Base-by-base conservation (phyloP, 2,329 filamentous ascomycete species). In the Claviceps sp. region DNA sequence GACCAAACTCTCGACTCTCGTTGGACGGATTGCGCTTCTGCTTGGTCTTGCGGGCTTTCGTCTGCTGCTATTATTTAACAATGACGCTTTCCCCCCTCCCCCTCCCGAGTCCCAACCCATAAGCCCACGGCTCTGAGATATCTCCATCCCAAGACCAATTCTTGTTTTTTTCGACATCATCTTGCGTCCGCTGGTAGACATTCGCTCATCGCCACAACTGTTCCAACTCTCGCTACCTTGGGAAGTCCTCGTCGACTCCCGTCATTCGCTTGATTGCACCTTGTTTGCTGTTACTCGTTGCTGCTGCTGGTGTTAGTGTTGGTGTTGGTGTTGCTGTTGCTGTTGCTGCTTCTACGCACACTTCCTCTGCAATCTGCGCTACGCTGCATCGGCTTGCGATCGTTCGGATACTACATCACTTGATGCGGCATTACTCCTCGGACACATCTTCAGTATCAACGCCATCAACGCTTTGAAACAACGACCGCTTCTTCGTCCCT, bases 181-280 rank as follows among this genome's bases (percentile, higher is more conserved):
- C 34, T 36, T 46, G 17, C 39, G 49, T 54, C 40, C 42, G 23
- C n/a, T 23, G 55, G 55, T 57, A 60, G 60, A 77, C 74, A 67
- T 68, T 77, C 74, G 73, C 74, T 75, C 72, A 69, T 65, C 63
- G 64, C 65, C 62, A 61, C 62, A 61, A 64, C 65, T 66, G 61
- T 61, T 60, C 59, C 54, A 40, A 59, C 66, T 65, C 60, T 59
- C 58, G 59, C 63, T 64, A 64, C 66, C 43, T 36, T 77, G 80
- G 80, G 80, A 83, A 83, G 79, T 80, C 80, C 80, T 83, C 80
- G 80, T 76, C 71, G 80, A 75, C 80, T 83, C 80, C 80, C 82
- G 79, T 83, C 80, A 81, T 79, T 84, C 80, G 80, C 80, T 84
- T 82, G 71, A 68, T 66, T n/a, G 48, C 20, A 42, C 64, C 67